These are phyloP conservation scores for Ogataea sp. DNA, from an alignment of 805 yeast genomes.

Conservation along the genomic window DNA sequence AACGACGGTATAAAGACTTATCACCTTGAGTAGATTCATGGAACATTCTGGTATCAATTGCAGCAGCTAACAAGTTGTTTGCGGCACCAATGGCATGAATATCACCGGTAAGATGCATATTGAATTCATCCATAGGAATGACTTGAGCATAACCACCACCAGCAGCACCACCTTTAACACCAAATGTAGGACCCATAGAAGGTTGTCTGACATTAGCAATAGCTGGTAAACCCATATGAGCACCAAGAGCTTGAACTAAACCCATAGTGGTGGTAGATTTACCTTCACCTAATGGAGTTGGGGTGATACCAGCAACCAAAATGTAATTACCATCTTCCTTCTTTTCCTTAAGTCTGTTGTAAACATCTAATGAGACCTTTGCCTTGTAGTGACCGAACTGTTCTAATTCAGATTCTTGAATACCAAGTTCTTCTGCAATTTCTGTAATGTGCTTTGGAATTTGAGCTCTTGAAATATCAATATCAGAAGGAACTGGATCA, in stretches of 20 bases:
- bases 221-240: conserved; percentile 59
- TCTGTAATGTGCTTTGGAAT: conserved; percentile 61
- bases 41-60: conserved; percentile 80
- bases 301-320: conserved; percentile 77
- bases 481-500: conserved; percentile 75
- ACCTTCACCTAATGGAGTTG: conserved; percentile 83
- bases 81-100: conserved; percentile 82
- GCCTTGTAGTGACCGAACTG: conserved; percentile 73
- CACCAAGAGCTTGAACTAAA: conserved; percentile 72
- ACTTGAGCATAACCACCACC: conserved; percentile 88
- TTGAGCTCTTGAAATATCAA: conserved; percentile 70
- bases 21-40: conserved; percentile 72
- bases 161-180: conserved; percentile 87
- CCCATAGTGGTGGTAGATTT: conserved; percentile 82
- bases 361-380: conserved; percentile 57
- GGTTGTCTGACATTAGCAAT: conserved; percentile 84
- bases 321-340: conserved; percentile 62
- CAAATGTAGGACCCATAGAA: conserved; percentile 84
- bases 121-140: conserved; percentile 84
- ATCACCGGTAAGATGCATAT: conserved; percentile 81
- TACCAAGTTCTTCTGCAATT: conserved; percentile 63
- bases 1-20: conserved; percentile 63
- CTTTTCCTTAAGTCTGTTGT: conserved; percentile 51
- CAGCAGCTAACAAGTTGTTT: conserved; percentile 74
- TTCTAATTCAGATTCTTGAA: conserved; percentile 60